Base-by-base conservation (phyloP, 2,329 filamentous ascomycete species). In the Claviceps fusiformis region DNA sequence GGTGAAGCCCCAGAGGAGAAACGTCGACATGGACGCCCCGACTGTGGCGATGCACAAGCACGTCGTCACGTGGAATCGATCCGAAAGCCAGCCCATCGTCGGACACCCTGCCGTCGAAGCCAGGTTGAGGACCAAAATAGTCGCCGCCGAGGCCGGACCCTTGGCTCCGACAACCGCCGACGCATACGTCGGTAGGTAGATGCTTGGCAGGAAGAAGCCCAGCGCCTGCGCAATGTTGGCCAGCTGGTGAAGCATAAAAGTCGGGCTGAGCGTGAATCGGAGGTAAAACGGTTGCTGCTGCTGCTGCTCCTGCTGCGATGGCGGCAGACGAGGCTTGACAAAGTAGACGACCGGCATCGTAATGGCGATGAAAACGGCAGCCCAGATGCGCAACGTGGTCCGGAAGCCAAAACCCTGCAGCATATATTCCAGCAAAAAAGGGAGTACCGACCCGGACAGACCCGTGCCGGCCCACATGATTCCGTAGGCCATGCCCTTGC, bases 191-290 rank as follows among this genome's bases (percentile, higher is more conserved):
- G 75, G 75, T 24, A 83, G 70, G 63, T 80, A 82, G 10, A 80
- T 78, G 24, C 78, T 75, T 2, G 81, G 81, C 33, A 83, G 71
- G 56, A 80, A 81, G 64, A 79, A 83, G 3, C 80, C 81, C 43
- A 73, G 68, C 52, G 76, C 75, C 64, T 83, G 78, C 50, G 79
- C 65, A 3, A 79, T 68, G 57, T 79, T 83, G 47, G 76, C 76
- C 47, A 75, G 59, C 60, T 75, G 73, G 65, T 81, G 78, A 54
- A 82, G 68, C 59, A 75, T 71, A 60, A 83, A 81, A 1, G 73
- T 74, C 11, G 68, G 70, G 60, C 77, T 72, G 52, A 68, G 62
- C 31, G 80, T 67, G 62, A 83, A 83, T 17, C 64, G 59, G 31
- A 72, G 63, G 56, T 71, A 66, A 58, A 71, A 68, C 29, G 68